Percentiles rank a stretch among this genome's conserved stretches.
Evolutionary conservation across 352 stramenopile species (phyloP).

Genomic region (Phytophthora pistaciae): DNA sequence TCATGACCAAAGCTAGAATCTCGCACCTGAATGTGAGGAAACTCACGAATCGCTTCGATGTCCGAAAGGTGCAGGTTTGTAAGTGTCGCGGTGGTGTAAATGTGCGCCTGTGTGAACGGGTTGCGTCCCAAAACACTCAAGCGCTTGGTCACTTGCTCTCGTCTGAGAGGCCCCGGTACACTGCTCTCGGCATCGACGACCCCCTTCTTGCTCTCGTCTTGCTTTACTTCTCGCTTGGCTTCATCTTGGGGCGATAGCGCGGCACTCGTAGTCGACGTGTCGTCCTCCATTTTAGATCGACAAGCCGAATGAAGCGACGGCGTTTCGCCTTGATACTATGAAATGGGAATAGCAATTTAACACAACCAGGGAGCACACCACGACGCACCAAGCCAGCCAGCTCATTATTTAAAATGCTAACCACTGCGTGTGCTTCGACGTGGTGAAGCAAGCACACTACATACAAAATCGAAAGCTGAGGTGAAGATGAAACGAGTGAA

Average conservation of each 20-base stretch:
- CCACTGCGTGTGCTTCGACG: slow-evolving; percentile 28
- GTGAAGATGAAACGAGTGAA: slow-evolving; percentile 19
- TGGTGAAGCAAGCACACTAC: slow-evolving; percentile 30
- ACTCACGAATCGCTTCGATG: slow-evolving; percentile 53
- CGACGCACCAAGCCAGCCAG: slow-evolving; percentile 11
- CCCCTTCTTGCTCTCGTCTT: not conserved
- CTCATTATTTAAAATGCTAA: slow-evolving; percentile 19
- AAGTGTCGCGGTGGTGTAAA: slow-evolving; percentile 71
- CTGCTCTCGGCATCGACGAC: slow-evolving; percentile 4
- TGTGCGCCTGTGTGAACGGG: slow-evolving; percentile 67
- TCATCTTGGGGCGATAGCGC: not conserved
- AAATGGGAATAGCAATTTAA: not conserved
- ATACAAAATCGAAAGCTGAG: slow-evolving; percentile 12
- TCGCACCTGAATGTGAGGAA: slow-evolving; percentile 69
- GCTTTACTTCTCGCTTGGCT: slow-evolving; percentile 5
- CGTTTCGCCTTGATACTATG: slow-evolving; percentile 15
- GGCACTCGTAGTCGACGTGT: slow-evolving; percentile 19
- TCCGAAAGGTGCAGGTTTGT: slow-evolving; percentile 46
- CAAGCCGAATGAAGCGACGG: slow-evolving; percentile 16
- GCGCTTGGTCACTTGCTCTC: slow-evolving; percentile 42
- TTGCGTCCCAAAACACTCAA: slow-evolving; percentile 68
- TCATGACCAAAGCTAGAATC: not conserved
- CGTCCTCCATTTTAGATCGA: slow-evolving; percentile 4
- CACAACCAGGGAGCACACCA: slow-evolving; percentile 1
- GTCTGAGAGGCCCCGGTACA: slow-evolving; percentile 29